Evolutionary conservation across 257 asterid genomes (phyloP), one percentile per base, ranked within the genome.

Genomic region (Lithospermum erythrorhizon): DNA sequence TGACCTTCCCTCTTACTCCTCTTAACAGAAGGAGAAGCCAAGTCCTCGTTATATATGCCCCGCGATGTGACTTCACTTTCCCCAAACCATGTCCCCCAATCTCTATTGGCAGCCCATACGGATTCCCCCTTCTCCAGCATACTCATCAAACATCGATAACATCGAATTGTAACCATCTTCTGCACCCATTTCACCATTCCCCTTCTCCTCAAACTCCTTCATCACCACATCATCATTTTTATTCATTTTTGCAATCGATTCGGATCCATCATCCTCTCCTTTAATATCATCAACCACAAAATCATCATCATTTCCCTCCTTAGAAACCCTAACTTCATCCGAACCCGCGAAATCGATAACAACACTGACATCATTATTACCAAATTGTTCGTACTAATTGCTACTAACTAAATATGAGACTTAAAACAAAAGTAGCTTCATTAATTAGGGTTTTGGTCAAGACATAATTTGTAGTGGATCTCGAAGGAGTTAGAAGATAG

Each of bases 1-100:
- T 84, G 83, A 27, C 87, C 96, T 53, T 76, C 90, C 9, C 79
- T 81, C 73, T 86, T 93, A 70, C 78, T 82, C 74, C 85, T 81
- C 56, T 82, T 75, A 48, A 93, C 99, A 11, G 89, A 71, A 15
- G 83, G 65, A 5, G 94, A 75, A 48, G 94, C 97, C 58, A 83
- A 75, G 2, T 81, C 76, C 80, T 89, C 99, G 21, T 76, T 74
- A 58, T 72, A 86, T 47, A 89, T 82, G 94, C 1, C 99, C 99
- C 16, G 99, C 97, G 99, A 70, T 93, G 99, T 8, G 99, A 93
- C 72, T 89, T 89, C 63, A 93, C 99, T 60, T 89, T 89, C 18
- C 97, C 99, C 99, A 93, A 35, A 93, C 99, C 99, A 93, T 86
- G 69, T 93, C 97, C 8, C 99, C 99, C 99, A 52, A 85, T 73